These are phyloP conservation scores for cucumber (Cucumis sativus) DNA, from an alignment of 306 rosid species.

Conservation along the genomic window Cucumber_9930_V3 NC_026660.2:15625001-15625500, in stretches of 20 bases:
- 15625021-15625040: background rate
- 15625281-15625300: background rate
- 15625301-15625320: background rate
- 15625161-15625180: slow-evolving; percentile 88
- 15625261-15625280: too few species aligned
- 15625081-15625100: background rate
- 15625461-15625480: slow-evolving; percentile 57
- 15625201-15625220: slow-evolving; percentile 62
- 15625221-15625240: slow-evolving; percentile 20
- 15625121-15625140: background rate
- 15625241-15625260: slow-evolving; percentile 11
- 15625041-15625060: background rate
- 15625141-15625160: slow-evolving; percentile 59
- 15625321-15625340: background rate
- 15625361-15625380: slow-evolving; percentile 46
- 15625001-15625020: background rate
- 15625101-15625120: background rate
- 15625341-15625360: background rate
- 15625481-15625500: slow-evolving; percentile 85
- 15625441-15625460: slow-evolving; percentile 90
- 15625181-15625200: slow-evolving; percentile 72
- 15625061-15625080: background rate
- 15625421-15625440: slow-evolving; percentile 71
- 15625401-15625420: slow-evolving; percentile 90
- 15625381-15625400: slow-evolving; percentile 74